Evolutionary conservation across 345 rosid genomes (phyloP).

Genomic region (Linum lewisii): DNA sequence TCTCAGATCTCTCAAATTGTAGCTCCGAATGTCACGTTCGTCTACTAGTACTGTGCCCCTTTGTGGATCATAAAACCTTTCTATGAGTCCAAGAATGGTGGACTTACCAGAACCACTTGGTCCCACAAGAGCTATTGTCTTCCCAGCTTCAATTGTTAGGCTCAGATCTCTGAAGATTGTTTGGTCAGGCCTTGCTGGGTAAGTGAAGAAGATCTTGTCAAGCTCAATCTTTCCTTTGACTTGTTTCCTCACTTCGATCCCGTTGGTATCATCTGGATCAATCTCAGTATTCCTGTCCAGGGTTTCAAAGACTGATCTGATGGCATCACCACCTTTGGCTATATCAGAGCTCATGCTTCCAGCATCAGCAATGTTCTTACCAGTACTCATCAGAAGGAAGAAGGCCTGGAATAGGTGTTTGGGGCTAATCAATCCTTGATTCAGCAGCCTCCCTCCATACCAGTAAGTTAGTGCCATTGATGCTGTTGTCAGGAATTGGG

Average conservation of each 20-base stretch:
- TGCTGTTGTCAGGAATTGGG: slow-evolving; percentile 38
- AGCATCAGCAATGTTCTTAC: slow-evolving; percentile 37
- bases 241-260: slow-evolving; percentile 5
- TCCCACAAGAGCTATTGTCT: slow-evolving; percentile 33
- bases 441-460: slow-evolving; percentile 43
- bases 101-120: slow-evolving; percentile 51
- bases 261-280: slow-evolving; percentile 27
- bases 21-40: slow-evolving; percentile 28
- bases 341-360: slow-evolving; percentile 45
- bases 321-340: slow-evolving; percentile 32
- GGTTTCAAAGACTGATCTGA: slow-evolving; percentile 24
- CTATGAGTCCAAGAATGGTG: slow-evolving; percentile 29
- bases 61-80: slow-evolving; percentile 40
- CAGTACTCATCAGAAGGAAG: slow-evolving; percentile 41
- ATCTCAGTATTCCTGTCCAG: slow-evolving; percentile 29
- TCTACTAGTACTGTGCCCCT: slow-evolving; percentile 27
- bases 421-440: slow-evolving; percentile 20
- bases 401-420: slow-evolving; percentile 33
- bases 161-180: slow-evolving; percentile 28
- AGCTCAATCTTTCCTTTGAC: slow-evolving; percentile 27
- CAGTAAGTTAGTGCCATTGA: slow-evolving; percentile 30
- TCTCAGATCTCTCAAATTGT: slow-evolving; percentile 30
- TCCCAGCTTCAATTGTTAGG: slow-evolving; percentile 33
- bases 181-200: slow-evolving; percentile 35
- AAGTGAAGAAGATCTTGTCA: slow-evolving; percentile 26